phyloP scores from a whole-genome alignment of 495 filamentous ascomycete genomes.

The Trichocladium uniseriatum region DNA sequence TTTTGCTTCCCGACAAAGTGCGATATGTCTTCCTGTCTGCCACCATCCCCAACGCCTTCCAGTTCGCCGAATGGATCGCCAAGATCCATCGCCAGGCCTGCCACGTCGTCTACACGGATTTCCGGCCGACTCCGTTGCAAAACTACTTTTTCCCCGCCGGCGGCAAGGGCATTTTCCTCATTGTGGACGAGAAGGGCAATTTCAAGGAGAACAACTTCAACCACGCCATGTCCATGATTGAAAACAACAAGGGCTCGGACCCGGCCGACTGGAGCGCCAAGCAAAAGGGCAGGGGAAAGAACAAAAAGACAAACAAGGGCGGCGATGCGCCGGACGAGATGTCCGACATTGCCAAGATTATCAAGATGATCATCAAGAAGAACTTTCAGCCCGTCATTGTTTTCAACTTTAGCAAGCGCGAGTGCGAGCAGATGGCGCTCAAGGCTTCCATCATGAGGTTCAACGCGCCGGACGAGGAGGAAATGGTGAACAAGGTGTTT shows the following conservation, averaged over 20 bases:
- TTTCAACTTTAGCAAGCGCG: slow-evolving; percentile 97
- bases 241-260: slow-evolving; percentile 81
- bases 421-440: slow-evolving; percentile 80
- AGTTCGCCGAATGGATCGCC: slow-evolving; percentile 97
- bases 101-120: slow-evolving; percentile 98
- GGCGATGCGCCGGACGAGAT: slow-evolving; percentile 55
- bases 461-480: slow-evolving; percentile 93
- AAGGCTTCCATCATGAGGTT: slow-evolving; percentile 81
- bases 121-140: slow-evolving; percentile 89
- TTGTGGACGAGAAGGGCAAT: slow-evolving; percentile 90
- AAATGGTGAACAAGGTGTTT: slow-evolving; percentile 91
- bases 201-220: slow-evolving; percentile 97
- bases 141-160: slow-evolving; percentile 97
- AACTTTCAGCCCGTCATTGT: slow-evolving; percentile 96
- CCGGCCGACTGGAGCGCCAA: slow-evolving; percentile 67
- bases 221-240: slow-evolving; percentile 80
- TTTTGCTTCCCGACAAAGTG: slow-evolving; percentile 93
- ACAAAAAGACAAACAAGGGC: slow-evolving; percentile 88
- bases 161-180: slow-evolving; percentile 83
- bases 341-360: slow-evolving; percentile 91
- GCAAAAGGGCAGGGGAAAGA: slow-evolving; percentile 75
- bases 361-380: slow-evolving; percentile 96
- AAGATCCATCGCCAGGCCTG: slow-evolving; percentile 96
- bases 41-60: slow-evolving; percentile 98
- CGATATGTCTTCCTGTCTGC: slow-evolving; percentile 96